Conservation (phyloP, 2,329 filamentous ascomycete species). For the Lomentospora prolificans region DNA sequence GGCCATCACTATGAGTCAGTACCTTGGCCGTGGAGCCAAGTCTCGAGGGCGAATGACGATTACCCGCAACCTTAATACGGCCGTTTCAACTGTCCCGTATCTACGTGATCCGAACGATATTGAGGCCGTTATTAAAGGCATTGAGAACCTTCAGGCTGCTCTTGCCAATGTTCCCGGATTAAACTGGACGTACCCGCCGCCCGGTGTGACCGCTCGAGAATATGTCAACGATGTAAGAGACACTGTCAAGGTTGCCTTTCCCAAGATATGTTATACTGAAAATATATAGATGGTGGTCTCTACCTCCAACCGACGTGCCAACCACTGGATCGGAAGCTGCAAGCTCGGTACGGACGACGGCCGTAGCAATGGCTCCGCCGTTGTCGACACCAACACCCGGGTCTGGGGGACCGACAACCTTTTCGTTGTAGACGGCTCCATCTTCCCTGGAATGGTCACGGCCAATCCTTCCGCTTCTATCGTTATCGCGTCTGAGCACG, state of each 20-base stretch:
- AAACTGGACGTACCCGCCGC: constrained; percentile 36
- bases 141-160: constrained; percentile 48
- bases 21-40: constrained; percentile 52
- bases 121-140: constrained; percentile 49
- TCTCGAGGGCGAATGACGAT: constrained; percentile 54
- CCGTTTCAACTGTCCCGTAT: constrained; percentile 50
- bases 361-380: constrained; percentile 41
- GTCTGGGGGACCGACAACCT: constrained; percentile 60
- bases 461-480: constrained; percentile 59
- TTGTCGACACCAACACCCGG: constrained; percentile 52
- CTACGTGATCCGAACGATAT: constrained; percentile 47
- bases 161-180: constrained; percentile 45
- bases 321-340: constrained; percentile 46
- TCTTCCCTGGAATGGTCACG: constrained; percentile 59
- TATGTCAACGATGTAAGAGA: constrained; percentile 40
- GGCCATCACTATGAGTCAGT: constrained; percentile 45
- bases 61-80: constrained; percentile 44
- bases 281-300: constrained; percentile 11
- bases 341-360: constrained; percentile 52
- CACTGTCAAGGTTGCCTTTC: constrained; percentile 5
- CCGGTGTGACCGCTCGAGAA: constrained; percentile 40
- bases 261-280: constrained; percentile 3
- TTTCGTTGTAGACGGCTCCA: constrained; percentile 56
- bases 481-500: constrained; percentile 55
- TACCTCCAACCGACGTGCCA: constrained; percentile 29